Conservation (phyloP, 305 asterid species). For the Fraxinus sp. region DNA sequence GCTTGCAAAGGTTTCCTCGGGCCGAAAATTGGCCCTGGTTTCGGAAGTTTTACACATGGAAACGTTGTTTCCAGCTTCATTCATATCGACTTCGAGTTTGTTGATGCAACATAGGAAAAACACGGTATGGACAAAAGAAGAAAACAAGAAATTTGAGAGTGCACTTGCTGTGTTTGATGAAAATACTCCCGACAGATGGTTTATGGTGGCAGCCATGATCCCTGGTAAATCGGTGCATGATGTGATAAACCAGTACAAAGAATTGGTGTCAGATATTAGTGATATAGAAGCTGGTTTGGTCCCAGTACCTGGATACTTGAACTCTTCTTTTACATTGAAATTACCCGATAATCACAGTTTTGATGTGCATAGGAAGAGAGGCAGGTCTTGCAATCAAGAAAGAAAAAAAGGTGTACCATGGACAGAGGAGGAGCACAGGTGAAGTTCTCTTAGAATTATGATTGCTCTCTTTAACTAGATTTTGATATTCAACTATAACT, state of each 20-base stretch:
- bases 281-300: constrained; percentile 64
- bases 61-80: constrained; percentile 38
- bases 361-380: constrained; percentile 43
- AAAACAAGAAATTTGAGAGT: constrained; percentile 62
- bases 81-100: constrained; percentile 34
- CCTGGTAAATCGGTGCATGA: constrained; percentile 60
- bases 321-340: constrained; percentile 45
- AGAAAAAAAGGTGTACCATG: constrained; percentile 62
- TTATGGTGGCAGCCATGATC: constrained; percentile 46
- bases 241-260: constrained; percentile 52
- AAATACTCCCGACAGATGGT: constrained; percentile 57
- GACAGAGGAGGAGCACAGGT: constrained; percentile 82
- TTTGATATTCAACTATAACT: neutral
- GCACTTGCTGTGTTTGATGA: constrained; percentile 61
- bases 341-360: constrained; percentile 37
- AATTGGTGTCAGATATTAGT: constrained; percentile 52
- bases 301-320: constrained; percentile 46
- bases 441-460: neutral
- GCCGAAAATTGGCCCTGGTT: neutral
- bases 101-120: constrained; percentile 31
- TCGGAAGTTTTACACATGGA: constrained; percentile 35
- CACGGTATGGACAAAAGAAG: constrained; percentile 57
- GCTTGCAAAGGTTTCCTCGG: neutral
- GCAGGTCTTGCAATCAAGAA: constrained; percentile 47
- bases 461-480: neutral